Evolutionary conservation across 2,329 filamentous ascomycete species (phyloP).

Genomic region (Pseudopithomyces maydicus): DNA sequence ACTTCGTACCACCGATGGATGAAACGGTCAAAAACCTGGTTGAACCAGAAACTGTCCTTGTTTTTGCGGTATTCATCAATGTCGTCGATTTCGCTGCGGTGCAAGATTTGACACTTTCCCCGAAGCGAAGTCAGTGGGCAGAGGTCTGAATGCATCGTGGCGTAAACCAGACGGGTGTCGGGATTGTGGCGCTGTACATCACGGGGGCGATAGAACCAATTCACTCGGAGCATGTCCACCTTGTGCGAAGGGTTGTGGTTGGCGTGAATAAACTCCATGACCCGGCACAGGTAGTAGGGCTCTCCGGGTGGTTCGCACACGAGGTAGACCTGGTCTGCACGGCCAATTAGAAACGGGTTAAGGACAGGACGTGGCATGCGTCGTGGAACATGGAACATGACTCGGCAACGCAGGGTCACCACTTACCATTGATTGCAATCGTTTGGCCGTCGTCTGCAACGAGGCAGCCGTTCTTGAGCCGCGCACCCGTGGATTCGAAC

Average conservation of each 20-base stretch:
- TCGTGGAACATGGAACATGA: slow-evolving; percentile 21
- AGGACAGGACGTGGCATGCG: slow-evolving; percentile 35
- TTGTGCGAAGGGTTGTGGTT: slow-evolving; percentile 70
- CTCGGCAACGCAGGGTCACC: slow-evolving; percentile 13
- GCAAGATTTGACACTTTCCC: slow-evolving; percentile 89
- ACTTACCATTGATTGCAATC: slow-evolving; percentile 80
- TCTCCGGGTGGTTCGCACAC: slow-evolving; percentile 97
- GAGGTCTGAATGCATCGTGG: slow-evolving; percentile 98
- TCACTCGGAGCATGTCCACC: slow-evolving; percentile 87
- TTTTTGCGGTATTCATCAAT: slow-evolving; percentile 83
- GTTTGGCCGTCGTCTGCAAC: slow-evolving; percentile 89
- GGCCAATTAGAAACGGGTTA: slow-evolving; percentile 43
- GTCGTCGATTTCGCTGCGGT: slow-evolving; percentile 83
- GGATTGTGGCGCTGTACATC: slow-evolving; percentile 92
- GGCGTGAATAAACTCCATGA: slow-evolving; percentile 95
- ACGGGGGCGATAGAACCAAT: slow-evolving; percentile 97
- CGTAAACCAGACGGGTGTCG: slow-evolving; percentile 89
- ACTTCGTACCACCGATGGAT: slow-evolving; percentile 98
- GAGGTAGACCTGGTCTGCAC: slow-evolving; percentile 83
- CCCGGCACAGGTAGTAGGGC: slow-evolving; percentile 94
- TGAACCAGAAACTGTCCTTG: slow-evolving; percentile 93
- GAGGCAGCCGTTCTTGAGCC: slow-evolving; percentile 76
- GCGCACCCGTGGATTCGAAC: slow-evolving; percentile 74
- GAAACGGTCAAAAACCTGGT: slow-evolving; percentile 96
- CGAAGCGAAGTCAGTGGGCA: slow-evolving; percentile 90